Evolutionary conservation across 2,329 filamentous ascomycete species (phyloP).

Genomic region (Didymella glomerata): DNA sequence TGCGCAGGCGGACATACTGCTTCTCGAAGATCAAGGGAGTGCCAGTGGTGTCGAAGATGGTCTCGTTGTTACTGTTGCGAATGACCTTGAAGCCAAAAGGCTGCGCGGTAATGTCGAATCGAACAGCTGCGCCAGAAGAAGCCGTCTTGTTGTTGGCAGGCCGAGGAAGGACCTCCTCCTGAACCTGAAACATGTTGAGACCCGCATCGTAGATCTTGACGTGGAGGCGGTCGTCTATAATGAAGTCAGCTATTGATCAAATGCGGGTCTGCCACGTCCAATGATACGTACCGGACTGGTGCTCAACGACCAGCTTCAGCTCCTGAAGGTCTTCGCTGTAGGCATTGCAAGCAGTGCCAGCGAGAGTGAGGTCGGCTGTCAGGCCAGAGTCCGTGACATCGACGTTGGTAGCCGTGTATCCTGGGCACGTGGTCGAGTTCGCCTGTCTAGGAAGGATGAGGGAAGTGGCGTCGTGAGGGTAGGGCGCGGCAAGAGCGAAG

Average conservation of each 20-base stretch:
- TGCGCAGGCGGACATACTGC: slow-evolving; percentile 78
- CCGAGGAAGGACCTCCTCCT: slow-evolving; percentile 71
- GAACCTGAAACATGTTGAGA: slow-evolving; percentile 78
- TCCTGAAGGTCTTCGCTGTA: slow-evolving; percentile 67
- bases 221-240: slow-evolving; percentile 71
- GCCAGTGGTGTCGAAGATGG: slow-evolving; percentile 74
- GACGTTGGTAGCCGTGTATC: slow-evolving; percentile 72
- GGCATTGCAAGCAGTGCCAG: slow-evolving; percentile 69
- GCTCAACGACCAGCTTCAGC: slow-evolving; percentile 67
- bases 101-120: slow-evolving; percentile 62
- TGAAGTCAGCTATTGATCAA: slow-evolving; percentile 2
- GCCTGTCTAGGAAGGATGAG: slow-evolving; percentile 17
- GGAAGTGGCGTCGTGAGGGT: slow-evolving; percentile 18
- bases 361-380: slow-evolving; percentile 74
- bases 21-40: slow-evolving; percentile 76
- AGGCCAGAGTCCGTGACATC: slow-evolving; percentile 63
- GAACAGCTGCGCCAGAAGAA: slow-evolving; percentile 56
- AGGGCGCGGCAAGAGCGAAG: slow-evolving; percentile 29
- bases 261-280: too few relatives aligned
- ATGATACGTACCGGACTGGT: slow-evolving; percentile 62
- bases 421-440: slow-evolving; percentile 66
- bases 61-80: slow-evolving; percentile 64
- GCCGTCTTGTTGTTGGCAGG: slow-evolving; percentile 55
- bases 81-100: slow-evolving; percentile 75
- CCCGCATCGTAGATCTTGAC: slow-evolving; percentile 76